phyloP scores from a whole-genome alignment of 345 rosid species.

The Eucalyptus erythrocorys region DNA sequence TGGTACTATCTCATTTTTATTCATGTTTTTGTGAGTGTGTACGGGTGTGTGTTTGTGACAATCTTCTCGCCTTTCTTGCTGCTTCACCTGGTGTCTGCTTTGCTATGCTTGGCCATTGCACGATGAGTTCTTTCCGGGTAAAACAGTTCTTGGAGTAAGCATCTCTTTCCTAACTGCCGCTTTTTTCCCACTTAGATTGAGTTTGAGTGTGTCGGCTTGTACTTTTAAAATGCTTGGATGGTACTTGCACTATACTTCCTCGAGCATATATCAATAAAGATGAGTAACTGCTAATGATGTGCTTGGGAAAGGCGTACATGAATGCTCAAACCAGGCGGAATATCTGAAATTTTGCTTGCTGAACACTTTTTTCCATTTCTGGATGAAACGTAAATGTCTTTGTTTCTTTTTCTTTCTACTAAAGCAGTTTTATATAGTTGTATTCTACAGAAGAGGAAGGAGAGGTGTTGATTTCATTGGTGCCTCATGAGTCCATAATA shows the following conservation, averaged over 20 bases:
- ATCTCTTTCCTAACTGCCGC: not conserved
- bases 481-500: not conserved
- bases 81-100: not conserved
- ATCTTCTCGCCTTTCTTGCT: not conserved
- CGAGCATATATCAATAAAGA: not conserved
- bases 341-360: too few relatives aligned
- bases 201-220: not conserved
- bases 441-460: too few relatives aligned
- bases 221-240: not conserved
- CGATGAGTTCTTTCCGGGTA: not conserved
- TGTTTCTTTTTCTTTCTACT: too few relatives aligned
- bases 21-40: too few relatives aligned
- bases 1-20: conserved; percentile 14
- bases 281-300: not conserved
- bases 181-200: too few relatives aligned
- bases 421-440: too few relatives aligned
- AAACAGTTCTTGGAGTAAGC: not conserved
- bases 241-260: not conserved
- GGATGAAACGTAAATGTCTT: too few relatives aligned
- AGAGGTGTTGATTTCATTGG: not conserved
- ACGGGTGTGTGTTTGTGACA: too few relatives aligned
- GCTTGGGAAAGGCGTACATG: not conserved
- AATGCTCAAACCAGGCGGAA: too few relatives aligned
- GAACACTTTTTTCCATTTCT: too few relatives aligned
- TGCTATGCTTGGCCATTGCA: not conserved